These are phyloP conservation scores for Heterobasidion parviporum DNA, from an alignment of 1,284 basidiomycete genomes.

Conservation along the genomic window DNA sequence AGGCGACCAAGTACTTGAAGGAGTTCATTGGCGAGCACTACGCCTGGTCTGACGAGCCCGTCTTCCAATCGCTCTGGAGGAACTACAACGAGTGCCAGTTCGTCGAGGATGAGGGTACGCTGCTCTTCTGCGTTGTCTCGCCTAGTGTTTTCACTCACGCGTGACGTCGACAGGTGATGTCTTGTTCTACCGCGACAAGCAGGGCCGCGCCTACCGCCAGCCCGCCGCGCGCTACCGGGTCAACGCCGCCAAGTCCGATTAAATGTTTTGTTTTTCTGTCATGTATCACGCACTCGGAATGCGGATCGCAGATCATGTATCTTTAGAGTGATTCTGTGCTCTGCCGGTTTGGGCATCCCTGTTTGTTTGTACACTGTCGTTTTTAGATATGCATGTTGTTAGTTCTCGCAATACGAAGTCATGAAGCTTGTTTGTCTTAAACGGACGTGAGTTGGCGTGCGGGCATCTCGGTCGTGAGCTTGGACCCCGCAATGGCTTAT, in stretches of 20 bases:
- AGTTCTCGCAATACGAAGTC: too few relatives aligned
- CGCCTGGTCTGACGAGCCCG: conserved; percentile 34
- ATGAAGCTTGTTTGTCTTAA: too few relatives aligned
- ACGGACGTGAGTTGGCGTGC: too few relatives aligned
- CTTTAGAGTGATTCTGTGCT: too few relatives aligned
- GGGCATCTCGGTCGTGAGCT: too few relatives aligned
- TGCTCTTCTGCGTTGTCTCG: background rate
- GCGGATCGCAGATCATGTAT: too few relatives aligned
- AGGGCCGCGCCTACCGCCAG: conserved; percentile 31
- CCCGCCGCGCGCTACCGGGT: conserved; percentile 13
- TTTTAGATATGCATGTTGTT: too few relatives aligned
- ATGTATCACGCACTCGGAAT: too few relatives aligned
- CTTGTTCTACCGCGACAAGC: conserved; percentile 57
- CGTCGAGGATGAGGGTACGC: conserved; percentile 51
- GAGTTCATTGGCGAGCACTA: conserved; percentile 48
- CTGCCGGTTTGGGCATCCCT: too few relatives aligned
- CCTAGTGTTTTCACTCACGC: background rate
- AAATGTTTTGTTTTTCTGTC: background rate
- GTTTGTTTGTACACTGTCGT: too few relatives aligned
- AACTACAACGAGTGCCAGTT: conserved; percentile 58
- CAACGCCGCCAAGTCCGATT: background rate
- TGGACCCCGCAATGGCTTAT: too few relatives aligned
- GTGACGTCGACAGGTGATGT: conserved; percentile 28
- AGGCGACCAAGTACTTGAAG: conserved; percentile 43
- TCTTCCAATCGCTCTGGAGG: conserved; percentile 47